Base-by-base conservation (phyloP, 768 basidiomycete genomes). In the Leccinum truebloodii region DNA sequence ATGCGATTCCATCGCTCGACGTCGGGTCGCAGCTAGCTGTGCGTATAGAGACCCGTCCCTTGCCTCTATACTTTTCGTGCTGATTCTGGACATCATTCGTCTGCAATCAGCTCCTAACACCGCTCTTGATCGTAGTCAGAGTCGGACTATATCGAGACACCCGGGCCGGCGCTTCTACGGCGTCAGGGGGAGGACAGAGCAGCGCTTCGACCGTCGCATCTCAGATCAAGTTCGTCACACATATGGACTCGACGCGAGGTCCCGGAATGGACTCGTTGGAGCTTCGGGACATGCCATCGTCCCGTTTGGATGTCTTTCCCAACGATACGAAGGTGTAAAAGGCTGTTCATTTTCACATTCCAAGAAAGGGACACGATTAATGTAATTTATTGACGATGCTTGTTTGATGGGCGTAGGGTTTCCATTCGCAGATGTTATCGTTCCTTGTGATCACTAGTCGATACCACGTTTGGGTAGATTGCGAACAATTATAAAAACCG, bases 21-120 rank as follows among this genome's bases (percentile, higher is more conserved):
- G 58, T 69, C 18, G 54, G 57, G 22, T 63, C 61, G n/a, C 67
- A 69, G 26, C 39, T 69, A 6, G 67, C 64, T 13, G 67, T 67
- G 58, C 14, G 66, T 65, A 44, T 44, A 44, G 41, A 44, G 18
- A n/a, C 10, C 30, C 0, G 7, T 41, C 41, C 13, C 18, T 20
- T 46, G 5, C 8, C 30, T 6, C 7, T 16, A 20, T 54, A 22
- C 20, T 7, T 22, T 48, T 26, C 7, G 35, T 16, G 6, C 20
- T 22, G 26, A 60, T 5, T 44, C 18, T 7, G 32, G 12, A 13
- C 16, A 3, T n/a, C n/a, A 12, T 44, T 20, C n/a, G 41, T 20
- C 10, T 53, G 24, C n/a, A 10, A n/a, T 26, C 51, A 65, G 64
- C 59, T 65, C 34, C 24, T 65, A 1, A 66, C 65, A n/a, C 65